phyloP scores from a whole-genome alignment of 2,329 filamentous ascomycete genomes.

The Lachnellula cervina region DNA sequence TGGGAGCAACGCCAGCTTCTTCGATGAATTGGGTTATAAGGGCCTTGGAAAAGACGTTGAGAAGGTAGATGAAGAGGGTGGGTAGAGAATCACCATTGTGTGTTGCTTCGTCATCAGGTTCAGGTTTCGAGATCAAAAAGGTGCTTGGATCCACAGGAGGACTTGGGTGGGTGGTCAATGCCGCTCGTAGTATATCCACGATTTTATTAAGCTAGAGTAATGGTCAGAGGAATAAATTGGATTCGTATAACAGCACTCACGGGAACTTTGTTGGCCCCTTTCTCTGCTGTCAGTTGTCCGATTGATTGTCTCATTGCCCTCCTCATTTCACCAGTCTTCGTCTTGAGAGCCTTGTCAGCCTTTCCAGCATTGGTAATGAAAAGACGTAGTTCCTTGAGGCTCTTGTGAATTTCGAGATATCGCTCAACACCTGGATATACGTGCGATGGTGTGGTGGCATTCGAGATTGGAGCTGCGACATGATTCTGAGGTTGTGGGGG shows the following conservation, averaged over 20 bases:
- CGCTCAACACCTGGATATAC: slow-evolving; percentile 35
- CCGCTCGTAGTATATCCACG: slow-evolving; percentile 45
- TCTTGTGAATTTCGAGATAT: slow-evolving; percentile 58
- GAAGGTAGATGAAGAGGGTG: slow-evolving; percentile 64
- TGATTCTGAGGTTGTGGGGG: slow-evolving; percentile 2
- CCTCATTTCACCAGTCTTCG: slow-evolving; percentile 65
- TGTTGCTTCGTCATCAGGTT: slow-evolving; percentile 44
- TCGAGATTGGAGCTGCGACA: not conserved
- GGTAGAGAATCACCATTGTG: slow-evolving; percentile 53
- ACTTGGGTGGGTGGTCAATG: slow-evolving; percentile 48
- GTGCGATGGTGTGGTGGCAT: slow-evolving; percentile 5
- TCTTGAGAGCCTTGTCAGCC: slow-evolving; percentile 54
- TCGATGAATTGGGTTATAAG: slow-evolving; percentile 65
- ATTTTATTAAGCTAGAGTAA: slow-evolving; percentile 38
- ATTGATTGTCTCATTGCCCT: slow-evolving; percentile 66
- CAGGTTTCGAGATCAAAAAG: slow-evolving; percentile 45
- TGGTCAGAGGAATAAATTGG: not conserved
- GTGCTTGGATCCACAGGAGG: slow-evolving; percentile 48
- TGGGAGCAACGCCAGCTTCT: slow-evolving; percentile 59
- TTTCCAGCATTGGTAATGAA: slow-evolving; percentile 51
- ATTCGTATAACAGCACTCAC: slow-evolving; percentile 36
- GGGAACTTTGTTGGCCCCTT: slow-evolving; percentile 54
- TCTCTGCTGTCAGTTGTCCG: slow-evolving; percentile 66
- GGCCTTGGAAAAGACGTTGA: slow-evolving; percentile 72
- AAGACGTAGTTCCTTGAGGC: slow-evolving; percentile 56